Evolutionary conservation across 164 flowering plant species (phyloP).

Genomic region (Stephania yunnanensis): DNA sequence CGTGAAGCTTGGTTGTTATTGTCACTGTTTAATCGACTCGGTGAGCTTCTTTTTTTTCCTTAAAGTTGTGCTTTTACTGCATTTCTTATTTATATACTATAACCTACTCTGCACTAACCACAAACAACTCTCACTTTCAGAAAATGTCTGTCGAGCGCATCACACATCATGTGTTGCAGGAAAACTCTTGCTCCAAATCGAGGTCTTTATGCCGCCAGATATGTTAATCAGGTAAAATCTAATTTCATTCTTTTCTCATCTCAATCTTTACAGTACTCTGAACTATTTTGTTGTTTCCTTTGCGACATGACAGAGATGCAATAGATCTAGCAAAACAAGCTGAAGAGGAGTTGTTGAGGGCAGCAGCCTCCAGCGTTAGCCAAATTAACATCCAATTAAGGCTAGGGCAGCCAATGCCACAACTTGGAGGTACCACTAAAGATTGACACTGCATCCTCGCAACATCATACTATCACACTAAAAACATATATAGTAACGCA

Average conservation of each 20-base stretch:
- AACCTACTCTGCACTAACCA: too few species aligned
- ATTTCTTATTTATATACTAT: too few species aligned
- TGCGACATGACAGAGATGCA: constrained; percentile 52
- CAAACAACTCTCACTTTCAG: constrained; percentile 31
- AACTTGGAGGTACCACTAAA: neutral
- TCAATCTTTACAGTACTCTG: neutral
- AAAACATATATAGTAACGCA: too few species aligned
- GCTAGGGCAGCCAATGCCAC: constrained; percentile 40
- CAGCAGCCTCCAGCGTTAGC: constrained; percentile 30
- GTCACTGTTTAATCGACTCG: too few species aligned
- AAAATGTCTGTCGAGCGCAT: constrained; percentile 53
- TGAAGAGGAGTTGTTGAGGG: constrained; percentile 49
- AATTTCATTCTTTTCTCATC: neutral
- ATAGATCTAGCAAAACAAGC: constrained; percentile 57
- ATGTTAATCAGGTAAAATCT: constrained; percentile 44
- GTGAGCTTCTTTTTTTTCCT: too few species aligned
- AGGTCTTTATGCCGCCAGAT: constrained; percentile 66
- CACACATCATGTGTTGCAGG: constrained; percentile 60
- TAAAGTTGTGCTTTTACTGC: too few species aligned
- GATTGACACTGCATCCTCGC: neutral
- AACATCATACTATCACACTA: too few species aligned
- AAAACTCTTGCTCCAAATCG: constrained; percentile 60
- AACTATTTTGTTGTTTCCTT: neutral
- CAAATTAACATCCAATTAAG: constrained; percentile 56
- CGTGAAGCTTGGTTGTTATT: too few species aligned